phyloP scores from a whole-genome alignment of 176 grass and related monocot species.

The Saccharum officinarum region DNA sequence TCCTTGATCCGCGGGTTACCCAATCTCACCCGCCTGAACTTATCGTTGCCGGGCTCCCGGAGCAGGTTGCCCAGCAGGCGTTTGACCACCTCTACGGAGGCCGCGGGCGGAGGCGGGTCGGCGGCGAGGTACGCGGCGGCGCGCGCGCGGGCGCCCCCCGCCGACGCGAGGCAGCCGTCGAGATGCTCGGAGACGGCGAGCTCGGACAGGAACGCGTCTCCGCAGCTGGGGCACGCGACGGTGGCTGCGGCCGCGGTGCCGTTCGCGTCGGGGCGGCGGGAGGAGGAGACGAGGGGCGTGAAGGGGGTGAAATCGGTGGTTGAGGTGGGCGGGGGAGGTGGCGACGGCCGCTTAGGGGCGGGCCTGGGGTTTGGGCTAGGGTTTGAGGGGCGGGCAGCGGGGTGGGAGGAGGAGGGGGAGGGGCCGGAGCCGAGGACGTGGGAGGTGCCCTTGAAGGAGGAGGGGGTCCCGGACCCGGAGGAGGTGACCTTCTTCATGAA shows the following conservation, averaged over 20 bases:
- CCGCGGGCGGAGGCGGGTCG: conserved; percentile 38
- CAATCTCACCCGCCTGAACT: conserved; percentile 78
- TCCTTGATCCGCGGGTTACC: conserved; percentile 93
- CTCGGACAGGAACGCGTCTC: conserved; percentile 57
- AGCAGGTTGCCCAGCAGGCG: conserved; percentile 69
- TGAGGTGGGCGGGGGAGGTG: not conserved
- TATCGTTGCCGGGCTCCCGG: conserved; percentile 66
- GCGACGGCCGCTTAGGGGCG: conserved; percentile 8
- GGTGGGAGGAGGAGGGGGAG: conserved; percentile 17
- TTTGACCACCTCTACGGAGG: conserved; percentile 62
- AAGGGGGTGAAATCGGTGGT: conserved; percentile 46
- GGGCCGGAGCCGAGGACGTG: conserved; percentile 60
- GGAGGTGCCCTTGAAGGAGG: conserved; percentile 72
- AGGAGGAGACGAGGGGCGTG: conserved; percentile 47
- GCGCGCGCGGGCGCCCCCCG: conserved; percentile 37
- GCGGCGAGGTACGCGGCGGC: conserved; percentile 64
- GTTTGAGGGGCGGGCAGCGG: conserved; percentile 41
- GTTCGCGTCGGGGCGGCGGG: conserved; percentile 22
- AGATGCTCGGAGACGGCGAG: conserved; percentile 62
- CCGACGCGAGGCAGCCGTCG: conserved; percentile 61
- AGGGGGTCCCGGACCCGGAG: conserved; percentile 39
- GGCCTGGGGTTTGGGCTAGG: conserved; percentile 46
- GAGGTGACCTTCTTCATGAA: conserved; percentile 94
- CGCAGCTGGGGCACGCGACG: conserved; percentile 63
- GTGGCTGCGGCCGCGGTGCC: not conserved